phyloP scores from a whole-genome alignment of 106 monocot genomes.

The Chionographis japonica region DNA sequence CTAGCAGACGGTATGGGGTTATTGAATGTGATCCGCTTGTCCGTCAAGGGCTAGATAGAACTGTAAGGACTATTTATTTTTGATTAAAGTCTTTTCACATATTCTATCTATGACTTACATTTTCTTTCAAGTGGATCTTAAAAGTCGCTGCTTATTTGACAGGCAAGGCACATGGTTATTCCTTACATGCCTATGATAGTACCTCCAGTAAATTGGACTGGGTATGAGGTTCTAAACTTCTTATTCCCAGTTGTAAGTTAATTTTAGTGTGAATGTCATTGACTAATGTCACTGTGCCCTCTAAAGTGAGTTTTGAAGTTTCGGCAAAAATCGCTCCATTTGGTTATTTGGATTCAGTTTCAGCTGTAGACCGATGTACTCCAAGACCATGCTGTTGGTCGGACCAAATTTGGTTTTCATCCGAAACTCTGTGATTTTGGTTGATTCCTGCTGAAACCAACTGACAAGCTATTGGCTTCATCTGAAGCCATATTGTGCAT shows the following conservation, averaged over 20 bases:
- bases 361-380: too few species aligned
- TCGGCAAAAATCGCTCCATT: too few species aligned
- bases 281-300: neutral
- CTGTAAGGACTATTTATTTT: constrained; percentile 45
- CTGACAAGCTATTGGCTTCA: too few species aligned
- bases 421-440: too few species aligned
- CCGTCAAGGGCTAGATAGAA: constrained; percentile 88
- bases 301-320: too few species aligned
- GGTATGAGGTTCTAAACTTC: constrained; percentile 41
- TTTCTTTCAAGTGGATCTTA: neutral
- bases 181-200: constrained; percentile 98
- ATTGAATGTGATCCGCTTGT: constrained; percentile 95
- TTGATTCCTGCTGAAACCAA: too few species aligned
- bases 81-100: constrained; percentile 1
- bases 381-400: too few species aligned
- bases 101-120: neutral
- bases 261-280: neutral
- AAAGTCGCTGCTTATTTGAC: constrained; percentile 14
- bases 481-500: too few species aligned
- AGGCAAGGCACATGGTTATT: constrained; percentile 95
- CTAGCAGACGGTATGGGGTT: constrained; percentile 71
- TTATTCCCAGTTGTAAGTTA: neutral
- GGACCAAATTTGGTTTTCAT: too few species aligned
- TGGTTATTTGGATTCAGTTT: too few species aligned
- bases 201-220: constrained; percentile 81